A percentile compares a stretch with the other conserved stretches of the same genome.
Evolutionary conservation across 1,284 basidiomycete genomes (phyloP).

Genomic region (Coniferiporia weirii): DNA sequence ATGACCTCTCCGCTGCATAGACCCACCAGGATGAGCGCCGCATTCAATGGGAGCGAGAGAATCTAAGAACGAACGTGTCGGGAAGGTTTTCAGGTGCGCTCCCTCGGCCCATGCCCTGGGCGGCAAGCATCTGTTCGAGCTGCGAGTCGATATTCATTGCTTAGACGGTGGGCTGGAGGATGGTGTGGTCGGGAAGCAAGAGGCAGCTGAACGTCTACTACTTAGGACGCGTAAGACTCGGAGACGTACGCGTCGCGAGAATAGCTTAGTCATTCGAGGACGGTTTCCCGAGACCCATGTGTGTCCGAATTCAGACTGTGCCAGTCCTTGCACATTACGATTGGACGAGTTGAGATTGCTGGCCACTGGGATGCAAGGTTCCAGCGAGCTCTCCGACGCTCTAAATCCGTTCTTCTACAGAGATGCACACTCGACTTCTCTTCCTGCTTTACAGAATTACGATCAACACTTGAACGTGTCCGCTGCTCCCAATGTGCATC

Average conservation of each 20-base stretch:
- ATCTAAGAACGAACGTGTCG: conserved; percentile 19
- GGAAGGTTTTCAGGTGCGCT: conserved; percentile 16
- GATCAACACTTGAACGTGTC: conserved; percentile 19
- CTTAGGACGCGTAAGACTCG: conserved; percentile 15
- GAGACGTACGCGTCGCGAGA: conserved; percentile 14
- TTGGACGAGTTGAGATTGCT: background rate
- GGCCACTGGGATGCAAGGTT: conserved; percentile 33
- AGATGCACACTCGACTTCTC: conserved; percentile 14
- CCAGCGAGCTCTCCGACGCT: conserved; percentile 71
- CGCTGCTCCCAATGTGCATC: background rate
- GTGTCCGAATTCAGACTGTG: too few relatives aligned
- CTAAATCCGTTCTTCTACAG: conserved; percentile 57
- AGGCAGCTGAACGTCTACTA: too few relatives aligned
- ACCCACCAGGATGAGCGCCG: background rate
- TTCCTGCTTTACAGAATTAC: conserved; percentile 29
- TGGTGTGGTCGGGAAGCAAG: background rate
- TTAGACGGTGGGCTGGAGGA: background rate
- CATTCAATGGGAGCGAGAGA: background rate
- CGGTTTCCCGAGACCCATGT: background rate
- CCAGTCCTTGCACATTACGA: background rate
- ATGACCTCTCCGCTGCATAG: conserved; percentile 83
- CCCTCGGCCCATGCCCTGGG: conserved; percentile 26
- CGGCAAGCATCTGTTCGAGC: conserved; percentile 52
- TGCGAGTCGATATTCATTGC: conserved; percentile 46
- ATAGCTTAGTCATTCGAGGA: background rate